These are phyloP conservation scores for Penicillium arizonense DNA, from an alignment of 495 filamentous ascomycete species.

Conservation along the genomic window DNA sequence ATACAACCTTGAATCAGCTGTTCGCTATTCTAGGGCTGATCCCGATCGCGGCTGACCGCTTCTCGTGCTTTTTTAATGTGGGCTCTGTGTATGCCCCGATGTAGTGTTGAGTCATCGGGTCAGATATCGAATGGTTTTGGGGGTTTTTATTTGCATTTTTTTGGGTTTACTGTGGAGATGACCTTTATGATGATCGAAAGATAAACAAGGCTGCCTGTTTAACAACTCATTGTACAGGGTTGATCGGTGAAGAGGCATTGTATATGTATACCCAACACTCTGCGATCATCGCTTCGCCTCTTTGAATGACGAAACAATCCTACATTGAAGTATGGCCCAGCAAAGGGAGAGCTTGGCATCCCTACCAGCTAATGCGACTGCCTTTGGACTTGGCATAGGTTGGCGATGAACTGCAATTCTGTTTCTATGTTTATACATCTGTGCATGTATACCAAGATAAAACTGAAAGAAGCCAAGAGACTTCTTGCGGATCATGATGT, in stretches of 20 bases:
- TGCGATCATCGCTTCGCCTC: constrained; percentile 3
- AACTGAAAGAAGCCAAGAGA: constrained; percentile 7
- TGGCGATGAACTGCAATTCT: background rate
- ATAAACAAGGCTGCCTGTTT: constrained; percentile 1
- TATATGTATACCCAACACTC: constrained; percentile 5
- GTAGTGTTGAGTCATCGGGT: constrained; percentile 9
- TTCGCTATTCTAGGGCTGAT: constrained; percentile 9
- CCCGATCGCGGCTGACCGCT: constrained; percentile 27
- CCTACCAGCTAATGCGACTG: constrained; percentile 1
- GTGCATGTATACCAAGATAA: constrained; percentile 16
- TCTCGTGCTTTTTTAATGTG: constrained; percentile 11
- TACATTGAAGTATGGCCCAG: background rate
- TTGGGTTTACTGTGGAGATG: constrained; percentile 3
- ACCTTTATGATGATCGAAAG: background rate
- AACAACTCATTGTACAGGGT: background rate
- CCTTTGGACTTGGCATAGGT: constrained; percentile 1
- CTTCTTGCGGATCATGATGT: background rate
- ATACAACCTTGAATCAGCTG: too few species aligned
- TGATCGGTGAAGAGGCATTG: background rate
- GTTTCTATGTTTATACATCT: background rate
- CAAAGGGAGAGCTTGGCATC: constrained; percentile 6
- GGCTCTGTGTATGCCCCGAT: constrained; percentile 8
- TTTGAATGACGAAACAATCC: background rate
- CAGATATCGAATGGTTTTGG: background rate
- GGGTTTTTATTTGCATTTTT: background rate